A percentile compares a stretch with the other conserved stretches of the same genome.
phyloP scores from a whole-genome alignment of 2,329 filamentous ascomycete genomes.

The Aspergillus sp. region DNA sequence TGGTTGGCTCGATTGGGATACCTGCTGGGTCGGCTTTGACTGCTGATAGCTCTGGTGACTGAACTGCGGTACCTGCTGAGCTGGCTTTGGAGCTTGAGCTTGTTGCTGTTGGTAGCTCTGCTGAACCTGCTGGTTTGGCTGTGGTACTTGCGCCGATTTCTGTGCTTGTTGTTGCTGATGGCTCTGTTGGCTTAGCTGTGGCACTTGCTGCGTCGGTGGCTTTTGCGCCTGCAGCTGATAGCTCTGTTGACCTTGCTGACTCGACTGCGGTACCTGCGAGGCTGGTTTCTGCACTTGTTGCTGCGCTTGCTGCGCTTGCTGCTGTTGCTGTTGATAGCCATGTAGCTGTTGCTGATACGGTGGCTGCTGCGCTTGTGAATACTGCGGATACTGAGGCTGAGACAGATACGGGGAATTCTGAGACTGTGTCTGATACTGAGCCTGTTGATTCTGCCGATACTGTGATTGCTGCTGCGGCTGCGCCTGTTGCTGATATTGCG shows the following conservation, averaged over 20 bases:
- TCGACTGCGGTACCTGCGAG: constrained; percentile 8
- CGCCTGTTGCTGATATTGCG: constrained; percentile 1
- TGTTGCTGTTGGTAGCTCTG: neutral
- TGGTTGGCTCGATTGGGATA: neutral
- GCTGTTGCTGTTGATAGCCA: constrained; percentile 15
- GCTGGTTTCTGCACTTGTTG: constrained; percentile 16
- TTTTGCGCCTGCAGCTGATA: neutral
- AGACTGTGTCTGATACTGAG: constrained; percentile 11
- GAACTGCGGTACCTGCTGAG: constrained; percentile 1
- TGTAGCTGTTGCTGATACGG: constrained; percentile 15
- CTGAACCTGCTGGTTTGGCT: neutral
- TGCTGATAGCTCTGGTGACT: constrained; percentile 18
- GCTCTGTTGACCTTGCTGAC: neutral
- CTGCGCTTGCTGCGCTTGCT: constrained; percentile 5
- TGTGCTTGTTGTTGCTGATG: neutral
- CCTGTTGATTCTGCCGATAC: constrained; percentile 8
- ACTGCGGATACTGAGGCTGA: constrained; percentile 20
- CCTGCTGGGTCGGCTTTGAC: no score
- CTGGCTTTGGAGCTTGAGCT: neutral
- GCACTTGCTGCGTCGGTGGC: neutral
- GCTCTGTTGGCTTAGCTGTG: neutral
- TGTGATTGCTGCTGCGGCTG: constrained; percentile 11
- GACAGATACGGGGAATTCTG: constrained; percentile 13
- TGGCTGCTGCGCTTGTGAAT: constrained; percentile 9
- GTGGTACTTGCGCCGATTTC: neutral